phyloP scores from a whole-genome alignment of 225 moss, liverwort and hornwort species.

The Bryum argenteum region DNA sequence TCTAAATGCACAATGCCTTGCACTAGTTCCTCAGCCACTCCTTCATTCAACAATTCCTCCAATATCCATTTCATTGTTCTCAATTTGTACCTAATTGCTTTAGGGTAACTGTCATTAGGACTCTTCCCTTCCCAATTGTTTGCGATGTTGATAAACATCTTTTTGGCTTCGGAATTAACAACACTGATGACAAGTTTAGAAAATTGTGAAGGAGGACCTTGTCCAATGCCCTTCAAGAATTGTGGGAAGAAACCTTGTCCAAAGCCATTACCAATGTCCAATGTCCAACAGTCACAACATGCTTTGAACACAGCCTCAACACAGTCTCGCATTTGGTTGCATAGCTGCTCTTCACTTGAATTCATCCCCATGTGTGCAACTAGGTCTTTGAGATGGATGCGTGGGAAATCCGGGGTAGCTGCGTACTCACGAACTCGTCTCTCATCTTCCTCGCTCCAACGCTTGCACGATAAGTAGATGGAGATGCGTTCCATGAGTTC shows the following conservation, averaged over 20 bases:
- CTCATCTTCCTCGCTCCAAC: slow-evolving; percentile 20
- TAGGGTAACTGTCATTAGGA: too few relatives aligned
- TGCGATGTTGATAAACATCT: slow-evolving; percentile 1
- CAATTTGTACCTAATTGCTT: not conserved
- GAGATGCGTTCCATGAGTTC: slow-evolving; percentile 17
- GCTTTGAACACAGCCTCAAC: not conserved
- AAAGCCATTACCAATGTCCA: too few relatives aligned
- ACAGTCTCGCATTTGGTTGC: not conserved
- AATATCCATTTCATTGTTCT: slow-evolving; percentile 4
- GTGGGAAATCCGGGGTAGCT: slow-evolving; percentile 7
- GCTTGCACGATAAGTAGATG: slow-evolving; percentile 14
- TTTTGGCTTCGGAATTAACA: slow-evolving; percentile 11
- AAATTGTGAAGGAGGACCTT: not conserved
- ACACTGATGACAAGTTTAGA: not conserved
- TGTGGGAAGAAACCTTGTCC: not conserved
- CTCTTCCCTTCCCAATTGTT: not conserved
- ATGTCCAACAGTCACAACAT: too few relatives aligned
- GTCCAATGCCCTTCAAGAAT: not conserved
- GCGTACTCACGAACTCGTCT: slow-evolving; percentile 9
- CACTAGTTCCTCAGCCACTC: slow-evolving; percentile 21
- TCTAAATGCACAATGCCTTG: not conserved
- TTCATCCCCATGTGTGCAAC: slow-evolving; percentile 18
- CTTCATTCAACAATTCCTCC: not conserved
- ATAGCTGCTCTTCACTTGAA: slow-evolving; percentile 12
- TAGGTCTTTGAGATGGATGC: not conserved